These are phyloP conservation scores for Zygosaccharomyces sapae DNA, from an alignment of 1,139 yeast genomes.

Conservation along the genomic window DNA sequence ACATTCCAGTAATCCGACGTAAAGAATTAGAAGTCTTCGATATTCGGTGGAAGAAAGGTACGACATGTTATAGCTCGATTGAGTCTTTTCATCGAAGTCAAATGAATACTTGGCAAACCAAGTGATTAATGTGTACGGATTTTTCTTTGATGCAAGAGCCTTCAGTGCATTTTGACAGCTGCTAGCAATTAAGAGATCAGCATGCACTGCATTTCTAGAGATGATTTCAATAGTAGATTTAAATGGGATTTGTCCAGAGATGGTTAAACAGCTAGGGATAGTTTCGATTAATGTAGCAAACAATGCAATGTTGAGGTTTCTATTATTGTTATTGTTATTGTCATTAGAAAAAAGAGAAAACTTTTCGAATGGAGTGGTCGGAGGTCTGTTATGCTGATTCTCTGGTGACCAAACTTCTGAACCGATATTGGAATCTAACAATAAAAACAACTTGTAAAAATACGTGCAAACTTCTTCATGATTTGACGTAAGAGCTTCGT, in stretches of 20 bases:
- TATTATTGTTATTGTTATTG: slow-evolving; percentile 23
- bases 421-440: slow-evolving; percentile 64
- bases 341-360: slow-evolving; percentile 44
- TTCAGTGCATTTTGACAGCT: slow-evolving; percentile 64
- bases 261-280: slow-evolving; percentile 62
- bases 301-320: slow-evolving; percentile 45
- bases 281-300: slow-evolving; percentile 68
- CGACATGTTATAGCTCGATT: slow-evolving; percentile 47
- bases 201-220: slow-evolving; percentile 71
- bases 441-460: slow-evolving; percentile 52
- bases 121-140: slow-evolving; percentile 68
- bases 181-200: slow-evolving; percentile 53
- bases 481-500: slow-evolving; percentile 43
- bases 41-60: slow-evolving; percentile 56
- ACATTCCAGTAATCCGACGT: slow-evolving; percentile 70
- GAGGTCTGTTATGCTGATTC: slow-evolving; percentile 31
- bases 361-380: slow-evolving; percentile 39
- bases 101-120: slow-evolving; percentile 78
- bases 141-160: slow-evolving; percentile 60
- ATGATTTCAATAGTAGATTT: slow-evolving; percentile 67
- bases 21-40: slow-evolving; percentile 57
- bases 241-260: slow-evolving; percentile 48
- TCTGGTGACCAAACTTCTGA: slow-evolving; percentile 38
- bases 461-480: slow-evolving; percentile 76
- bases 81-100: slow-evolving; percentile 64